These are phyloP conservation scores for Boletellus sp. DNA, from an alignment of 768 basidiomycete genomes.

Conservation along the genomic window DNA sequence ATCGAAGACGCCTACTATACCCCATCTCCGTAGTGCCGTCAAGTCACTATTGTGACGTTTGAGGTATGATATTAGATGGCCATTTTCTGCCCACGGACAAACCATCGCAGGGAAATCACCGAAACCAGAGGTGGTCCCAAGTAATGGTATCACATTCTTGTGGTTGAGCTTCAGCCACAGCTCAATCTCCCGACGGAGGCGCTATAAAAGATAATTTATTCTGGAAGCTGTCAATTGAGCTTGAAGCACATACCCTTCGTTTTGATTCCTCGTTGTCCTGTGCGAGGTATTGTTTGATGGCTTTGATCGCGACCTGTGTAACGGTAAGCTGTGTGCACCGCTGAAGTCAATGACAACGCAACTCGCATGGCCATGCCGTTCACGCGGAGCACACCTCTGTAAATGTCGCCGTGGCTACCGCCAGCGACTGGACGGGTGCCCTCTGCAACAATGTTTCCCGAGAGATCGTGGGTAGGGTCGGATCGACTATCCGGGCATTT, in stretches of 20 bases:
- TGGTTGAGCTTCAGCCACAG: slow-evolving; percentile 31
- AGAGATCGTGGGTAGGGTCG: slow-evolving; percentile 11
- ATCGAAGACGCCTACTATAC: slow-evolving; percentile 10
- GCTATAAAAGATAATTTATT: slow-evolving; percentile 5
- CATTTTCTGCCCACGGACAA: slow-evolving; percentile 33
- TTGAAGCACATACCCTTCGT: slow-evolving; percentile 8
- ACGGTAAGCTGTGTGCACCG: background rate
- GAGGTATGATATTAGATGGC: slow-evolving; percentile 24
- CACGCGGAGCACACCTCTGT: slow-evolving; percentile 14
- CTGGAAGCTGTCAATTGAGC: background rate
- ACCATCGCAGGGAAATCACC: slow-evolving; percentile 33
- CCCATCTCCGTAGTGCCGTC: slow-evolving; percentile 8
- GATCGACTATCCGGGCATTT: slow-evolving; percentile 8
- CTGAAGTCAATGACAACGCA: background rate
- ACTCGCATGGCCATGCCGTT: slow-evolving; percentile 11
- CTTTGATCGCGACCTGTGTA: slow-evolving; percentile 24
- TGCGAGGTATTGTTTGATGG: slow-evolving; percentile 18
- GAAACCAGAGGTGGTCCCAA: slow-evolving; percentile 24
- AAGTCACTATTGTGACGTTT: slow-evolving; percentile 11
- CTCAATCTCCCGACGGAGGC: slow-evolving; percentile 27
- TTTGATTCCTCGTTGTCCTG: slow-evolving; percentile 13
- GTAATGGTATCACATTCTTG: slow-evolving; percentile 29
- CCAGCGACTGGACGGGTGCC: slow-evolving; percentile 12
- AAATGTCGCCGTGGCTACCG: slow-evolving; percentile 21
- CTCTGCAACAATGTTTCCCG: slow-evolving; percentile 8